These are phyloP conservation scores for Pythium folliculosum DNA, from an alignment of 352 stramenopile species.

Conservation along the genomic window DNA sequence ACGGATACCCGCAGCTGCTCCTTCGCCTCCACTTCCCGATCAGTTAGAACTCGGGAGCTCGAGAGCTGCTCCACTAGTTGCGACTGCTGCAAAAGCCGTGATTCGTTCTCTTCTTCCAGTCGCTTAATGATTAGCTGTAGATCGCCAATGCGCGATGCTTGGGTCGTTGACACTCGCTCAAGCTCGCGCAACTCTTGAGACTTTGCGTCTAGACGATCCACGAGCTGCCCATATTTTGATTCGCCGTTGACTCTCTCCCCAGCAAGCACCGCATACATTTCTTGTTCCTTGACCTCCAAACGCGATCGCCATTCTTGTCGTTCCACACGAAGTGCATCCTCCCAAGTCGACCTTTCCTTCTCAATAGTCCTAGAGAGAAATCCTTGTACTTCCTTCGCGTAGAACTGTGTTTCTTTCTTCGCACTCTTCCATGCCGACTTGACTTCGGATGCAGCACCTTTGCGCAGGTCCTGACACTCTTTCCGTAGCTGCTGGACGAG, in stretches of 20 bases:
- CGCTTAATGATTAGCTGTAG: constrained; percentile 39
- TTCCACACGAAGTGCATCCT: constrained; percentile 37
- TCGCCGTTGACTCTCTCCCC: constrained; percentile 57
- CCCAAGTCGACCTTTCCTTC: constrained; percentile 26
- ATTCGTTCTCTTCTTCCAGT: constrained; percentile 43
- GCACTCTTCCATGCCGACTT: constrained; percentile 19
- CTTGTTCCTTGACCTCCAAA: constrained; percentile 51
- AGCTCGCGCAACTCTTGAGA: constrained; percentile 38
- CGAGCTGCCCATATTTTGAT: constrained; percentile 53
- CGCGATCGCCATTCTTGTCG: constrained; percentile 45
- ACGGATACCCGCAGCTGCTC: constrained; percentile 24
- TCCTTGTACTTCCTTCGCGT: constrained; percentile 15
- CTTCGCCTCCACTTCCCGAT: constrained; percentile 29
- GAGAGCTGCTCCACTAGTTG: constrained; percentile 44
- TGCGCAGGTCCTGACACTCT: constrained; percentile 20
- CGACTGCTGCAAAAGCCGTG: constrained; percentile 35
- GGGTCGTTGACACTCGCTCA: constrained; percentile 9
- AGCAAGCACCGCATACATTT: constrained; percentile 46
- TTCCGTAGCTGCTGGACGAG: constrained; percentile 16
- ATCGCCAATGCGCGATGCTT: constrained; percentile 12
- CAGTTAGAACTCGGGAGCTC: constrained; percentile 32
- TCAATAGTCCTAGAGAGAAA: constrained; percentile 11
- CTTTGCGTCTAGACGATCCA: constrained; percentile 45
- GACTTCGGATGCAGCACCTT: constrained; percentile 10
- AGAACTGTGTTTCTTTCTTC: constrained; percentile 5